phyloP scores from a whole-genome alignment of 441 rosid species.

The Populus tomentosa region DNA sequence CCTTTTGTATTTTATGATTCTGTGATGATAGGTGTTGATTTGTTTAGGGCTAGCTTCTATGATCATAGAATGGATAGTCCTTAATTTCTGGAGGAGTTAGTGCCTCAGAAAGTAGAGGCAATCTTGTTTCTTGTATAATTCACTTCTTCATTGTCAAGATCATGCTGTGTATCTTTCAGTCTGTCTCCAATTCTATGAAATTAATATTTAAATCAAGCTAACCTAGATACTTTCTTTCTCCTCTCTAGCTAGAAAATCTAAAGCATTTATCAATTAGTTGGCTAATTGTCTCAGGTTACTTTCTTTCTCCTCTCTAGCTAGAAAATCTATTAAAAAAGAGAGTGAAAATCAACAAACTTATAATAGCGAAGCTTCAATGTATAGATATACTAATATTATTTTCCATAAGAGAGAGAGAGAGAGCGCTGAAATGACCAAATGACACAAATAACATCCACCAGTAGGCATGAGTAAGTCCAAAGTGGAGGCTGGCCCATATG shows the following conservation, averaged over 20 bases:
- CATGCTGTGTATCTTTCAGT: constrained; percentile 32
- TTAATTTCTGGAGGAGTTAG: constrained; percentile 10
- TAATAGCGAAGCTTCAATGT: too few species aligned
- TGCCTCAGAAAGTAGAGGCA: constrained; percentile 54
- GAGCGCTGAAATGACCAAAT: too few species aligned
- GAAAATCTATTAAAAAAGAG: too few species aligned
- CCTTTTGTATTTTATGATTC: not conserved
- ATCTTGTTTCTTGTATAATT: constrained; percentile 18
- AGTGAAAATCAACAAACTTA: too few species aligned
- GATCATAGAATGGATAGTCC: not conserved
- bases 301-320: not conserved
- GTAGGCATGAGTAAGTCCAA: not conserved
- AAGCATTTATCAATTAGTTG: not conserved
- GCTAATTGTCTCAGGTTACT: not conserved
- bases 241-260: not conserved
- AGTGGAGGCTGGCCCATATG: constrained; percentile 25
- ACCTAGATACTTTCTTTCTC: not conserved
- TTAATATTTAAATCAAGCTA: constrained; percentile 22
- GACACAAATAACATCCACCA: too few species aligned
- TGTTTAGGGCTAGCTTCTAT: constrained; percentile 5
- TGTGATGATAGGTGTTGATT: constrained; percentile 16
- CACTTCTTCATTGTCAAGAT: constrained; percentile 26
- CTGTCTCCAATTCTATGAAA: constrained; percentile 14
- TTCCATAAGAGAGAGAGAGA: too few species aligned
- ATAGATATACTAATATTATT: too few species aligned